Percentiles rank a stretch among this genome's conserved stretches.
Evolutionary conservation across 2,329 filamentous ascomycete genomes (phyloP).

Genomic region (Sphaerulina populicola): DNA sequence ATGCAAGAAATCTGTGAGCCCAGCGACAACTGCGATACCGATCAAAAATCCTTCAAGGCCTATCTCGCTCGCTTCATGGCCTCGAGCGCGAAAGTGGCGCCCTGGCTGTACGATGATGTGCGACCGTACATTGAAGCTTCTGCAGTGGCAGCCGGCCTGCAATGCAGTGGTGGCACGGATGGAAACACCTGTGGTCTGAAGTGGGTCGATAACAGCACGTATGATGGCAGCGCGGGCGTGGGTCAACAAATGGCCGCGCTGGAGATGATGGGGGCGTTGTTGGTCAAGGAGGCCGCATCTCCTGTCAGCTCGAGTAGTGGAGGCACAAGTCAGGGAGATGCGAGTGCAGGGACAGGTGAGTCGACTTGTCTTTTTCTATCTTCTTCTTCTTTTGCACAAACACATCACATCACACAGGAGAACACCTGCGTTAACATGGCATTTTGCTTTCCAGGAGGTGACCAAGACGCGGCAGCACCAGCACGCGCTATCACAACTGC

Average conservation of each 20-base stretch:
- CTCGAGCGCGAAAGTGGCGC: conserved; percentile 49
- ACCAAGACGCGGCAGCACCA: conserved; percentile 25
- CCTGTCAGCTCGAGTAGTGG: conserved; percentile 45
- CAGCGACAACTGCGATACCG: conserved; percentile 35
- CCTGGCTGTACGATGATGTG: conserved; percentile 46
- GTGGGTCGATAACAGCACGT: conserved; percentile 35
- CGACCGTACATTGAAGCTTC: conserved; percentile 47
- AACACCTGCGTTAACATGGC: no score
- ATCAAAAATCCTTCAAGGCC: conserved; percentile 34
- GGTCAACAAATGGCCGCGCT: conserved; percentile 52
- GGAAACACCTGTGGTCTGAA: conserved; percentile 39
- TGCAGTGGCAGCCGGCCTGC: conserved; percentile 47
- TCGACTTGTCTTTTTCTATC: no score
- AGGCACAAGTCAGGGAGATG: conserved; percentile 45
- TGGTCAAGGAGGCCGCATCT: conserved; percentile 32
- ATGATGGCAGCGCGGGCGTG: conserved; percentile 44
- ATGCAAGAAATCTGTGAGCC: conserved; percentile 43
- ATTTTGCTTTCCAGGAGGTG: conserved; percentile 14
- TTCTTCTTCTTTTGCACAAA: no score
- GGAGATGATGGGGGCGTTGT: conserved; percentile 41
- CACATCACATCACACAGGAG: no score
- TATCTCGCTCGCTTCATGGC: conserved; percentile 43
- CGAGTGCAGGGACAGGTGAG: conserved; percentile 32
- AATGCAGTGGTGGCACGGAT: conserved; percentile 44
- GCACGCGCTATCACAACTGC: conserved; percentile 45